These are phyloP conservation scores for Escallonia rubra DNA, from an alignment of 129 eudicot species.

Conservation along the genomic window DNA sequence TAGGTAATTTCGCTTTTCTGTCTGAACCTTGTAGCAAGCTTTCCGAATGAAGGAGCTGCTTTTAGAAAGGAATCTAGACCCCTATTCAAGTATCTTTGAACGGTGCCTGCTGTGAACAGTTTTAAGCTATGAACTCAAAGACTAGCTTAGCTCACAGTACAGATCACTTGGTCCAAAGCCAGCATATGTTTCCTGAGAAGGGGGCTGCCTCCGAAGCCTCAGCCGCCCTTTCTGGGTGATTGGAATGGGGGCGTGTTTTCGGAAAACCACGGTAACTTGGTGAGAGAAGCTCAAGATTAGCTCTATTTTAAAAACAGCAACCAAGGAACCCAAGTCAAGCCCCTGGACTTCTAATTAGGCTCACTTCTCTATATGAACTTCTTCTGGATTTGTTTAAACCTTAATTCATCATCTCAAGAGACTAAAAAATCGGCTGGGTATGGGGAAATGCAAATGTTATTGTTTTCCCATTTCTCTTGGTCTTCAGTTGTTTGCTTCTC, in stretches of 20 bases:
- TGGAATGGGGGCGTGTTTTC: background rate
- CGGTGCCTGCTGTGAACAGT: background rate
- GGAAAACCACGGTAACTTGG: slow-evolving; percentile 9
- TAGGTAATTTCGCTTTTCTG: background rate
- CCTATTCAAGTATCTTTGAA: no score
- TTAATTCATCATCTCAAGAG: slow-evolving; percentile 62
- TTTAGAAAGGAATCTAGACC: no score
- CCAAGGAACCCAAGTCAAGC: slow-evolving; percentile 47
- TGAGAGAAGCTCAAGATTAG: slow-evolving; percentile 25
- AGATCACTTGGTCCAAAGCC: background rate
- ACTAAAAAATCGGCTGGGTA: slow-evolving; percentile 31
- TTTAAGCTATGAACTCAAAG: background rate
- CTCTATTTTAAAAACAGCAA: slow-evolving; percentile 13
- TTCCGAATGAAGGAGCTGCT: no score
- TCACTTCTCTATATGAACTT: slow-evolving; percentile 1
- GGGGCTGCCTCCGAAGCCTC: slow-evolving; percentile 4
- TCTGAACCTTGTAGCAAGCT: background rate
- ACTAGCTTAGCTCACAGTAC: background rate
- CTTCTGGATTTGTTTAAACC: slow-evolving; percentile 18
- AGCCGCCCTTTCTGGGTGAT: slow-evolving; percentile 7
- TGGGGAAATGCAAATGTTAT: slow-evolving; percentile 20
- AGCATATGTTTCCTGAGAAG: slow-evolving; percentile 3
- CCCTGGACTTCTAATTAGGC: slow-evolving; percentile 25
- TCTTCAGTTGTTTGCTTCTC: slow-evolving; percentile 7
- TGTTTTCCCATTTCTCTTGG: slow-evolving; percentile 12